Percentiles rank a stretch among this genome's conserved stretches.
These are phyloP conservation scores for Fusarium proliferatum DNA, from an alignment of 2,329 filamentous ascomycete genomes.

Conservation along the genomic window DNA sequence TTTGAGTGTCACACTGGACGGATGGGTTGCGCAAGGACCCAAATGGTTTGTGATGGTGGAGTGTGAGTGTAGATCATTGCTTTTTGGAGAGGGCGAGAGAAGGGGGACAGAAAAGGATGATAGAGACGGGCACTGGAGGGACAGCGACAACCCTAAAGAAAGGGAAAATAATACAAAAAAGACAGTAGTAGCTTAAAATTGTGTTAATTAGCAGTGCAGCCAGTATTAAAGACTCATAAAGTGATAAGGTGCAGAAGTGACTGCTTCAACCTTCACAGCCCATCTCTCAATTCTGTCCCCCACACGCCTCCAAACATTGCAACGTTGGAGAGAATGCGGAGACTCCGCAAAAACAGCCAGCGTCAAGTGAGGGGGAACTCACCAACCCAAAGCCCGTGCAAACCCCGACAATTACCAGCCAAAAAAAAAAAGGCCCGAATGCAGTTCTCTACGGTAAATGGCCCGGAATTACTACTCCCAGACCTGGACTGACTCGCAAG, in stretches of 20 bases:
- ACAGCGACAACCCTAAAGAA: fast-evolving
- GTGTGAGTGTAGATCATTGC: conserved; percentile 16
- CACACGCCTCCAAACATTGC: background rate
- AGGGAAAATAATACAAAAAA: fast-evolving
- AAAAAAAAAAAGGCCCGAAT: conserved; percentile 26
- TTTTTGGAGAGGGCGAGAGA: background rate
- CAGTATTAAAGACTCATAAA: fast-evolving
- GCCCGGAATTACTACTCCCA: background rate
- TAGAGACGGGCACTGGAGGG: fast-evolving
- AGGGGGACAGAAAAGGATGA: background rate
- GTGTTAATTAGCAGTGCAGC: fast-evolving
- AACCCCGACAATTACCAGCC: background rate
- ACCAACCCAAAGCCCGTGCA: conserved; percentile 2
- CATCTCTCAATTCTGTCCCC: background rate
- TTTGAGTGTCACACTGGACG: conserved; percentile 22
- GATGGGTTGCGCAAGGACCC: background rate
- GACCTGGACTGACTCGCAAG: background rate
- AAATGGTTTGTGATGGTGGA: conserved; percentile 1
- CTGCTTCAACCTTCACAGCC: fast-evolving
- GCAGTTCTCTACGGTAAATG: background rate
- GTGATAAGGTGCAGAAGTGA: fast-evolving
- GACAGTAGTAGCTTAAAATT: fast-evolving
- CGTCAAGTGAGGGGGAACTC: conserved; percentile 7
- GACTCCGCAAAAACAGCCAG: conserved; percentile 24
- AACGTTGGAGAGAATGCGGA: conserved; percentile 37